Conservation (phyloP, 257 asterid species). For the Capsicum chinense region DNA sequence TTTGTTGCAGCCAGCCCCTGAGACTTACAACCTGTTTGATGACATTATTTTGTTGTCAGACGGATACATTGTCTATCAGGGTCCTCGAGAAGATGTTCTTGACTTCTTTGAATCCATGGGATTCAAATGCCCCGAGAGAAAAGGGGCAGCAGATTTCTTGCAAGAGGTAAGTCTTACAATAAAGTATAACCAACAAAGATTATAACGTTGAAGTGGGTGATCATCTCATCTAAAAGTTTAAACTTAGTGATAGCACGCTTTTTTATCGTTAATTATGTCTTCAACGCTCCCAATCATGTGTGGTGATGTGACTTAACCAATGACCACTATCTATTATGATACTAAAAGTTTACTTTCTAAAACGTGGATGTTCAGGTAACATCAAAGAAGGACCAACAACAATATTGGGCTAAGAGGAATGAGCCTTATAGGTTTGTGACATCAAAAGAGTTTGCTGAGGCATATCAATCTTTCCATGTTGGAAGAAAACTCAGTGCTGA, state of each 20-base stretch:
- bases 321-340: too few species aligned
- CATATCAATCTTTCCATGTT: conserved; percentile 41
- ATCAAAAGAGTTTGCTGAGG: conserved; percentile 52
- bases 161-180: conserved; percentile 55
- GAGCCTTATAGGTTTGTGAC: conserved; percentile 55
- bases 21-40: conserved; percentile 63
- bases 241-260: neutral
- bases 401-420: conserved; percentile 57
- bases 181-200: neutral
- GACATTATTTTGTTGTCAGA: conserved; percentile 66
- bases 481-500: conserved; percentile 51
- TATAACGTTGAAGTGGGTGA: neutral
- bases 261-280: neutral
- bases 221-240: neutral
- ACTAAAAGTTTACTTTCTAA: neutral
- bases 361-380: conserved; percentile 52
- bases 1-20: conserved; percentile 73
- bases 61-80: conserved; percentile 62
- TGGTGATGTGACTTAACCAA: too few species aligned
- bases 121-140: conserved; percentile 62
- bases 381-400: conserved; percentile 71
- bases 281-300: too few species aligned
- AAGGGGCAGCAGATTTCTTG: conserved; percentile 75
- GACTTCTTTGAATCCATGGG: conserved; percentile 65
- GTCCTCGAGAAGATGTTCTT: conserved; percentile 60